Evolutionary conservation across 768 basidiomycete genomes (phyloP).

Genomic region (Kwoniella newhampshirensis): DNA sequence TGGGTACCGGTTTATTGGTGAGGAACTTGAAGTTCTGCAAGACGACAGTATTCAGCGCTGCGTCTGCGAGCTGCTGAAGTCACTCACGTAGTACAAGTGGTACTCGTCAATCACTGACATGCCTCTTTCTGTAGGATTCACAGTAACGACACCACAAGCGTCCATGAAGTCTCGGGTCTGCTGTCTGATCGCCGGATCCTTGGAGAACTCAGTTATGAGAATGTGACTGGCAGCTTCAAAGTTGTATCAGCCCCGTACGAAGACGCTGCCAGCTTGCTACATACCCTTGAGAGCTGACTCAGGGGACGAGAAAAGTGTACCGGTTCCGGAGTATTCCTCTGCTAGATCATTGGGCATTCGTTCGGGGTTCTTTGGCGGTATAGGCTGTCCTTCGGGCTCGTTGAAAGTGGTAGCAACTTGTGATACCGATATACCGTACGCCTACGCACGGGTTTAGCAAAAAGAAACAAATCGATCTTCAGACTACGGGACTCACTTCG

Average conservation of each 20-base stretch:
- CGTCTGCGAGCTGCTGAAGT: conserved; percentile 7
- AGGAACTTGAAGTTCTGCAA: conserved; percentile 92
- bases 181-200: conserved; percentile 82
- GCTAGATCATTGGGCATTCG: conserved; percentile 75
- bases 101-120: conserved; percentile 57
- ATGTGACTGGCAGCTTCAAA: conserved; percentile 60
- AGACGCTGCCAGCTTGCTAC: no score
- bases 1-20: conserved; percentile 67
- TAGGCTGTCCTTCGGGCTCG: conserved; percentile 24
- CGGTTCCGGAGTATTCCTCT: conserved; percentile 71
- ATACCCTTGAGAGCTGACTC: conserved; percentile 47
- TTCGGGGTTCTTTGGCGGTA: conserved; percentile 63
- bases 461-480: background rate
- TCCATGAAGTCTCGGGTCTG: conserved; percentile 74
- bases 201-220: conserved; percentile 83
- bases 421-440: conserved; percentile 77
- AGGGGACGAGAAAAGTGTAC: conserved; percentile 28
- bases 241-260: no score
- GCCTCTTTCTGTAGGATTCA: conserved; percentile 85
- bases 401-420: conserved; percentile 81
- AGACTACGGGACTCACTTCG: conserved; percentile 60
- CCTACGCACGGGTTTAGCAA: conserved; percentile 56
- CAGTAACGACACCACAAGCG: conserved; percentile 70
- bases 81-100: conserved; percentile 58
- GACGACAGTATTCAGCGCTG: background rate